phyloP scores from a whole-genome alignment of 768 basidiomycete species.

The Coprinellus aureogranulatus region DNA sequence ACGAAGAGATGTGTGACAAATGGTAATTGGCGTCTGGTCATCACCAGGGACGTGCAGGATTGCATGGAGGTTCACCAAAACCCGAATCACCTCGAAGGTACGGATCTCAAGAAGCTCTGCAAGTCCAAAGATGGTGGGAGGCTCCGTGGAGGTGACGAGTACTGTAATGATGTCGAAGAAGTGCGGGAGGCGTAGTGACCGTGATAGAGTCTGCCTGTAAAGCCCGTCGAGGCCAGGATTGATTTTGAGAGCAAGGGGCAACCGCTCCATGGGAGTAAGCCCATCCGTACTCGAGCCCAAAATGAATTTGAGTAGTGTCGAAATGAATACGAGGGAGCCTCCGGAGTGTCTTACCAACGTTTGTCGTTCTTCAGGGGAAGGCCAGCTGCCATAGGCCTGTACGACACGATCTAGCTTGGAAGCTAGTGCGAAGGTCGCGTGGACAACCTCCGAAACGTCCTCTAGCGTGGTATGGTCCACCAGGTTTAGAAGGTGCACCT shows the following conservation, averaged over 20 bases:
- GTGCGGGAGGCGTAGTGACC: not conserved
- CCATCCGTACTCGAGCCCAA: not conserved
- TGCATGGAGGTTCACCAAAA: not conserved
- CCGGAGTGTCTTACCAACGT: not conserved
- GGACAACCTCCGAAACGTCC: not conserved
- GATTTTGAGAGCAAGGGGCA: not conserved
- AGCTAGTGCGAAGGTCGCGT: not conserved
- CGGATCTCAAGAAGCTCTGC: not conserved
- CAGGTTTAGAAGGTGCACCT: not conserved
- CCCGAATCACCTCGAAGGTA: not conserved
- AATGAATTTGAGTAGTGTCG: conserved; percentile 1
- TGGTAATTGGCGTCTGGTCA: not conserved
- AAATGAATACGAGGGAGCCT: conserved; percentile 1
- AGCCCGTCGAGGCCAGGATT: conserved; percentile 1
- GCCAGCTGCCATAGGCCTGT: not conserved
- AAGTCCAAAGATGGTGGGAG: not conserved
- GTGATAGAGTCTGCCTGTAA: not conserved
- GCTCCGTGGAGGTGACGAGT: not conserved
- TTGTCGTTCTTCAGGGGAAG: not conserved
- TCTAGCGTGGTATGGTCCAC: not conserved
- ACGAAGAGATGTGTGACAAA: not conserved
- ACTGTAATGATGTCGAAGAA: not conserved
- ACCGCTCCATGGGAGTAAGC: not conserved
- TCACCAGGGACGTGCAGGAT: conserved; percentile 2
- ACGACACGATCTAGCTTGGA: not conserved